A percentile compares a stretch with the other conserved stretches of the same genome.
phyloP scores from a whole-genome alignment of 179 eudicot genomes.

The Silene noctiflora region DNA sequence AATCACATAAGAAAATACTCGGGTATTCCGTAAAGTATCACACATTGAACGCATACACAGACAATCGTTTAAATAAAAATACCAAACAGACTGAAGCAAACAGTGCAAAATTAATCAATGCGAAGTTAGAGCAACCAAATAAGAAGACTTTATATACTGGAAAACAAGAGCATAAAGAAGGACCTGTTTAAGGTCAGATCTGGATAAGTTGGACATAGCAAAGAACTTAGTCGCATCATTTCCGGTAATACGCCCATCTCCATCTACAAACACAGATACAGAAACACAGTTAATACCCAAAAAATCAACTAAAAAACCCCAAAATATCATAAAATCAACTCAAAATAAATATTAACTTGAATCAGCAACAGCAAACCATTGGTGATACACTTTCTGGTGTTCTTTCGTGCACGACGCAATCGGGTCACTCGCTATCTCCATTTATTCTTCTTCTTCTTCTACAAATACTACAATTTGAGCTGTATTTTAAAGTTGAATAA shows the following conservation, averaged over 20 bases:
- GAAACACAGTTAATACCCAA: background rate
- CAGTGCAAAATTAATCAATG: background rate
- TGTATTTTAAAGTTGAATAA: background rate
- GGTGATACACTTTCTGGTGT: constrained; percentile 42
- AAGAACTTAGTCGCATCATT: constrained; percentile 78
- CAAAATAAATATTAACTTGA: constrained; percentile 21
- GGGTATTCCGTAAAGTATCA: too few relatives aligned
- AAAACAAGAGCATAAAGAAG: too few relatives aligned
- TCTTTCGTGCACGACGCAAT: constrained; percentile 40
- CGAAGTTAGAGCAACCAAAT: background rate
- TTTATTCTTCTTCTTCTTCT: background rate
- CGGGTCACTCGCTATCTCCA: constrained; percentile 36
- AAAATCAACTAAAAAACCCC: too few relatives aligned
- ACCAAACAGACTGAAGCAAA: background rate
- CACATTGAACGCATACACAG: too few relatives aligned
- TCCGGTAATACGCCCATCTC: constrained; percentile 78
- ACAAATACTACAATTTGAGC: too few relatives aligned
- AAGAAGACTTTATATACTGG: background rate
- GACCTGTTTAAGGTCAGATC: constrained; percentile 62
- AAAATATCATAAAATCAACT: background rate
- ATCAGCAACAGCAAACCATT: constrained; percentile 44
- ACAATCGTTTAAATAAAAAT: too few relatives aligned
- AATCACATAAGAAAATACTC: too few relatives aligned
- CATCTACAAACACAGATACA: constrained; percentile 30
- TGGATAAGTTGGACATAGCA: constrained; percentile 62